Percentiles rank a stretch among this genome's conserved stretches.
These are phyloP conservation scores for Spraguea lophii DNA, from an alignment of 371 early-diverging fungal species.

Conservation along the genomic window DNA sequence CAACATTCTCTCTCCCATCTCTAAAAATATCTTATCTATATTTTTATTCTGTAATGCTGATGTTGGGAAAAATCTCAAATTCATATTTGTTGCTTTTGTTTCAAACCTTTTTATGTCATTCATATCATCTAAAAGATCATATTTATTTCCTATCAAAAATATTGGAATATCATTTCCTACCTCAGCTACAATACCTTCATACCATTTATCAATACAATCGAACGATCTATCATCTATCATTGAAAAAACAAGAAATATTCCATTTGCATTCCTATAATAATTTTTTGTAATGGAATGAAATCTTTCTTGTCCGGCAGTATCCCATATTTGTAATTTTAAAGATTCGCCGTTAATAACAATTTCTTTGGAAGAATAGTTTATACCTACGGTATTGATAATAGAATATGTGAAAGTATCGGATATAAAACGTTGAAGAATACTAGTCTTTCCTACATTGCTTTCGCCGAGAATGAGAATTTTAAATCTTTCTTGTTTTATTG, in stretches of 20 bases:
- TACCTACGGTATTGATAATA: slow-evolving; percentile 40
- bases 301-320: slow-evolving; percentile 79
- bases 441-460: slow-evolving; percentile 51
- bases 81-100: slow-evolving; percentile 17
- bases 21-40: slow-evolving; percentile 76
- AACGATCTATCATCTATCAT: slow-evolving; percentile 76
- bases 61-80: slow-evolving; percentile 81
- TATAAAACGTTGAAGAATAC: slow-evolving; percentile 43
- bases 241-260: slow-evolving; percentile 84
- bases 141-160: slow-evolving; percentile 76
- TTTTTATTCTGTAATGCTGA: slow-evolving; percentile 82
- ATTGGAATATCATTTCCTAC: slow-evolving; percentile 73
- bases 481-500: too few relatives aligned
- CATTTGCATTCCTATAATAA: slow-evolving; percentile 97
- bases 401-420: slow-evolving; percentile 29
- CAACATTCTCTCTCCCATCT: slow-evolving; percentile 52
- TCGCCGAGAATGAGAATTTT: slow-evolving; percentile 49
- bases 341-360: slow-evolving; percentile 54
- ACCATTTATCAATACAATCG: slow-evolving; percentile 78
- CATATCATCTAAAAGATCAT: slow-evolving; percentile 70
- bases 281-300: slow-evolving; percentile 89
- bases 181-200: slow-evolving; percentile 80
- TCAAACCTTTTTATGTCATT: neutral
- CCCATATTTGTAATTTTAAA: slow-evolving; percentile 51
- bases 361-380: slow-evolving; percentile 43